Conservation (phyloP, 179 eudicot species). For the Kewa caespitosa region DNA sequence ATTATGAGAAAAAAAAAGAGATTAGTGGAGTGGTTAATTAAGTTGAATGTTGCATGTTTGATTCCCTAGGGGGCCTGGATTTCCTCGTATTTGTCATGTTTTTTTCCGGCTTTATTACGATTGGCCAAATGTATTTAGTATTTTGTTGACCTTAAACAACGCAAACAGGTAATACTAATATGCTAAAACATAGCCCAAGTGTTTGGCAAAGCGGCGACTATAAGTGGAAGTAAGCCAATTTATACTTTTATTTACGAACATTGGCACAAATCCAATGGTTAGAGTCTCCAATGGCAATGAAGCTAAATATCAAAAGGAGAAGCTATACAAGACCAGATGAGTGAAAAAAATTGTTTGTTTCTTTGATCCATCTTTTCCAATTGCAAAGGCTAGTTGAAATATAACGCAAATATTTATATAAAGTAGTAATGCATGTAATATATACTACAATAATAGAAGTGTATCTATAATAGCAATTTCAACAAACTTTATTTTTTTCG, state of each 20-base stretch:
- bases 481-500: too few relatives aligned
- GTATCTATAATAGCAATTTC: too few relatives aligned
- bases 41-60: constrained; percentile 43
- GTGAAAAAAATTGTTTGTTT: too few relatives aligned
- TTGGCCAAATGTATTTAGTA: constrained; percentile 8
- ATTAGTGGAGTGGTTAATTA: constrained; percentile 57
- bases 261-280: constrained; percentile 10
- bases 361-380: too few relatives aligned
- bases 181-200: constrained; percentile 12
- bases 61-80: constrained; percentile 41
- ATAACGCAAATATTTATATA: too few relatives aligned
- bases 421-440: too few relatives aligned
- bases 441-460: too few relatives aligned
- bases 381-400: too few relatives aligned
- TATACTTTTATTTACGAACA: not conserved
- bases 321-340: too few relatives aligned
- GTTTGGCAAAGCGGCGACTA: constrained; percentile 15
- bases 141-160: constrained; percentile 17
- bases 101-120: constrained; percentile 25
- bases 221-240: not conserved
- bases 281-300: not conserved
- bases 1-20: constrained; percentile 26
- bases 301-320: too few relatives aligned
- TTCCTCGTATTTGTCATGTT: constrained; percentile 51
- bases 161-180: constrained; percentile 4